phyloP scores from a whole-genome alignment of 257 asterid genomes.

The Petrea volubilis region DNA sequence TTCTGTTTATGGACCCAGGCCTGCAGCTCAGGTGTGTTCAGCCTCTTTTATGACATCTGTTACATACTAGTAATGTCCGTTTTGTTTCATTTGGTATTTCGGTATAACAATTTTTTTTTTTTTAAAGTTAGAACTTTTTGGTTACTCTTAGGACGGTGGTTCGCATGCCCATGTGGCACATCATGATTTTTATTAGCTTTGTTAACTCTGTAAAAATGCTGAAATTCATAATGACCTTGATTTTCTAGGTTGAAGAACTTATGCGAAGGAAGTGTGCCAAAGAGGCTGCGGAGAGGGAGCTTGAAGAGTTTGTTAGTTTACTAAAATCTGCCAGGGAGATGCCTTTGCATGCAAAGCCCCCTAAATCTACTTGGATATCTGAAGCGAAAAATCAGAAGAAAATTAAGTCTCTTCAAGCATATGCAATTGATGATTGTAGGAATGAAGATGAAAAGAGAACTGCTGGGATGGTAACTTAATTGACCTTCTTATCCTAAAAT shows the following conservation, averaged over 20 bases:
- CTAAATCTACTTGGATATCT: conserved; percentile 64
- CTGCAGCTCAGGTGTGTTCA: conserved; percentile 66
- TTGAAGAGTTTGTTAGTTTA: conserved; percentile 64
- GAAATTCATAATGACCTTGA: conserved; percentile 20
- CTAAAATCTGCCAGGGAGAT: conserved; percentile 65
- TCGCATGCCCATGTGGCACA: neutral
- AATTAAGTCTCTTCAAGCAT: conserved; percentile 73
- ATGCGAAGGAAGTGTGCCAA: conserved; percentile 60
- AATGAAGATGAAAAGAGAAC: conserved; percentile 72
- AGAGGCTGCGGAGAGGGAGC: conserved; percentile 77
- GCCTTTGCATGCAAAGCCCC: conserved; percentile 70
- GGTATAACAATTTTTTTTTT: neutral
- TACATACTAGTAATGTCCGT: neutral
- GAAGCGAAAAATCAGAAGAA: conserved; percentile 57
- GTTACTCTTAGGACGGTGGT: conserved; percentile 9
- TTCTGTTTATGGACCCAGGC: conserved; percentile 87
- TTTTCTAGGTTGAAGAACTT: conserved; percentile 83
- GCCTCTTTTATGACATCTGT: conserved; percentile 8
- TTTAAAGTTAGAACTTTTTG: neutral
- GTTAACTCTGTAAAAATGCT: conserved; percentile 10
- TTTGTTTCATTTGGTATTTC: conserved; percentile 13
- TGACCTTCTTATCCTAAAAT: conserved; percentile 14
- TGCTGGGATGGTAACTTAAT: conserved; percentile 72
- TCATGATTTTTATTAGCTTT: conserved; percentile 14
- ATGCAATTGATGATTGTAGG: conserved; percentile 70